Conservation (phyloP, 768 basidiomycete species). For the Candolleomyces aberdarensis region DNA sequence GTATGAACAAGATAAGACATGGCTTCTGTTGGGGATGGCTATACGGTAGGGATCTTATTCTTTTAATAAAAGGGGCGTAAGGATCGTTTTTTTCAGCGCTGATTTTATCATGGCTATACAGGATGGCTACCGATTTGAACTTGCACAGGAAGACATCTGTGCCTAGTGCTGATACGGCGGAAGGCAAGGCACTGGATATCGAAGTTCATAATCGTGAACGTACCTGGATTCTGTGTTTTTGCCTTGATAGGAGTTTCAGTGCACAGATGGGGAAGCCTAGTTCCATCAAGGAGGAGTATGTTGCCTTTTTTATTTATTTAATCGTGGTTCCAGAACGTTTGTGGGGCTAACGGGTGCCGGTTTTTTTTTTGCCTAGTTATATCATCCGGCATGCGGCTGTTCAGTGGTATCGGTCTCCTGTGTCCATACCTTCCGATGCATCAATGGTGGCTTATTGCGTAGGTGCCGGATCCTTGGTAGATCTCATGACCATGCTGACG, state of each 20-base stretch:
- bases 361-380: conserved; percentile 52
- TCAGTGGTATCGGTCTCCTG: conserved; percentile 69
- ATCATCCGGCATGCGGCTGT: conserved; percentile 76
- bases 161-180: conserved; percentile 64
- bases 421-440: conserved; percentile 61
- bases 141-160: conserved; percentile 82
- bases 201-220: conserved; percentile 94
- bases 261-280: conserved; percentile 98
- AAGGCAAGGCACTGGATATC: conserved; percentile 71
- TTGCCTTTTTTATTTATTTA: conserved; percentile 1
- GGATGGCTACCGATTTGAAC: conserved; percentile 96
- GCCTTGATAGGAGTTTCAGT: conserved; percentile 84
- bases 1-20: conserved; percentile 95
- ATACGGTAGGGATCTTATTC: conserved; percentile 51
- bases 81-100: neutral
- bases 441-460: conserved; percentile 78
- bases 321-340: neutral
- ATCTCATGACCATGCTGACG: no score
- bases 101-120: conserved; percentile 22
- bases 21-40: conserved; percentile 85
- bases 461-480: conserved; percentile 26
- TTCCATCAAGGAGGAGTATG: conserved; percentile 90
- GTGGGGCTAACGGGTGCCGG: conserved; percentile 4
- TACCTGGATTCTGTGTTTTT: conserved; percentile 89
- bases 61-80: neutral